Evolutionary conservation across 331 rosid genomes (phyloP), one percentile per base, ranked within the genome.

Genomic region (Cydonia oblonga): DNA sequence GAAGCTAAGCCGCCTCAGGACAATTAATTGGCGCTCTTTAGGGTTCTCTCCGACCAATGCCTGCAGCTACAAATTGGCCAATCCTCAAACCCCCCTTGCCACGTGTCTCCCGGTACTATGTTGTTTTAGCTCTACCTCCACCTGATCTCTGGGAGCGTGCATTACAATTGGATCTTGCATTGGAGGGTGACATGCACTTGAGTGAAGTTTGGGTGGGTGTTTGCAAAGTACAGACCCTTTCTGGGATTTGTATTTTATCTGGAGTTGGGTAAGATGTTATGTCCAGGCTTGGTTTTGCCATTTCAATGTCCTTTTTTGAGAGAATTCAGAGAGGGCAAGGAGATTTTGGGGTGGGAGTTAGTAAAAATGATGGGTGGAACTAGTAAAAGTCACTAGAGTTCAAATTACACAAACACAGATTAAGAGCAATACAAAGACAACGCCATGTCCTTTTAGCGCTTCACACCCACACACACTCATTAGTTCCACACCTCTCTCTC

Each of bases 371-470:
- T 15, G 75, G 30, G 51, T 76, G 83, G 77, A 74, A 75, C 52
- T 75, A 64, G 35, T 8, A 58, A 13, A 20, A 44, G 59, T 23
- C 5, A 63, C 66, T n/a, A 23, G 51, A 66, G 30, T 62, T 67
- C 56, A 60, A 76, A 35, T 76, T 60, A 72, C 51, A 64, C 44
- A 29, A 32, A 68, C 24, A 33, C 23, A 66, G 66, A 18, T 28
- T 35, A 56, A 68, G 69, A 78, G 66, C 52, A 68, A 28, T 51
- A 30, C 62, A 79, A 49, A 79, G 81, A 64, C 73, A 83, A 63
- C 53, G 75, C 79, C 59, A 53, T 75, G 70, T 70, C 77, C 87
- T 78, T 83, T 70, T 76, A 68, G 83, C 81, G 46, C 66, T 75
- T 79, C 78, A 72, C 88, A 74, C 42, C 63, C 79, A 66, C 49